Evolutionary conservation across 1,284 basidiomycete genomes (phyloP).

Genomic region (Melampsora americana): DNA sequence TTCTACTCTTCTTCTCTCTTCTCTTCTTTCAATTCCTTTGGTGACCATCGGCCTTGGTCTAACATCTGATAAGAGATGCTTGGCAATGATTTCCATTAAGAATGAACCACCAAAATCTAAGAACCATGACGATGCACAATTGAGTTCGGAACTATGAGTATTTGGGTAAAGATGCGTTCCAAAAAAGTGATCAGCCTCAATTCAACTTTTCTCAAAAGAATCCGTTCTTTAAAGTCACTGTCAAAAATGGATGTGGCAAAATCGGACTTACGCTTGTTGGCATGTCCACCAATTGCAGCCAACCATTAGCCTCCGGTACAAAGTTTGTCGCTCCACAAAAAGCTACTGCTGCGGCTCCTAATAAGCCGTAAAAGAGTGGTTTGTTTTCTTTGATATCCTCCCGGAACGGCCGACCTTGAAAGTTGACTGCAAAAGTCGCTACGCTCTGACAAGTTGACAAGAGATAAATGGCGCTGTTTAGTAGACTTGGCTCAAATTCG

Average conservation of each 20-base stretch:
- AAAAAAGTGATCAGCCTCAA: constrained; percentile 38
- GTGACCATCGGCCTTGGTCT: constrained; percentile 81
- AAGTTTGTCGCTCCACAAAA: constrained; percentile 91
- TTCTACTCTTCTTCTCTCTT: constrained; percentile 45
- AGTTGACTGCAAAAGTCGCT: constrained; percentile 94
- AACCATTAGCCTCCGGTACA: constrained; percentile 88
- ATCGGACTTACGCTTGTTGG: constrained; percentile 62
- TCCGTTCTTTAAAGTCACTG: constrained; percentile 43
- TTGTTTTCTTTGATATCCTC: constrained; percentile 91
- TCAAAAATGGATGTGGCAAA: neutral
- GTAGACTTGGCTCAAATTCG: constrained; percentile 83
- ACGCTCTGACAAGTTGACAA: constrained; percentile 73
- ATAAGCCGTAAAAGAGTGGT: constrained; percentile 82
- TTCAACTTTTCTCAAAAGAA: neutral
- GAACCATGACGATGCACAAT: constrained; percentile 73
- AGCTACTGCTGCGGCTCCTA: constrained; percentile 73
- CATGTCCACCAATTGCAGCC: constrained; percentile 97
- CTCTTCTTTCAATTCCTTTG: constrained; percentile 59
- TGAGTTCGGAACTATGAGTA: constrained; percentile 69
- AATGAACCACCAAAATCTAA: constrained; percentile 87
- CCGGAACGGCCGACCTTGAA: constrained; percentile 93
- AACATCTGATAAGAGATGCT: constrained; percentile 79
- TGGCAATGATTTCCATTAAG: constrained; percentile 76
- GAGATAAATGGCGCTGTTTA: constrained; percentile 93
- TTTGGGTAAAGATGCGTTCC: neutral